phyloP scores from a whole-genome alignment of 768 basidiomycete species.

The Leccinum incarnatum region DNA sequence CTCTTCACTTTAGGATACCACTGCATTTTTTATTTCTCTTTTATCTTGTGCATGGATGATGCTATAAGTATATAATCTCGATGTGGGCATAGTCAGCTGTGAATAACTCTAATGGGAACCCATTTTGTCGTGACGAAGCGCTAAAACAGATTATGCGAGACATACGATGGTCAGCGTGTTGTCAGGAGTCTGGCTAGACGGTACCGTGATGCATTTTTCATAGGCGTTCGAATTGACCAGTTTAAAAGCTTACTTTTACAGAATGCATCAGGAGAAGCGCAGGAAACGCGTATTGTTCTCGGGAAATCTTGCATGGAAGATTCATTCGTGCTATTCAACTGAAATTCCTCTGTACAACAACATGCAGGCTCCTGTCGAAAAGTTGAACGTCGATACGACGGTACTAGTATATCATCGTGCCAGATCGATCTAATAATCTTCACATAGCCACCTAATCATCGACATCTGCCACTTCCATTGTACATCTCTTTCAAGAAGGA shows the following conservation, averaged over 20 bases:
- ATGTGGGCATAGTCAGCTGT: neutral
- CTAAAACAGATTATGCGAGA: neutral
- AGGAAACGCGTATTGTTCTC: neutral
- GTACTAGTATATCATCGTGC: neutral
- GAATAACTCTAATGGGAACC: neutral
- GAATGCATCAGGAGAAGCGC: neutral
- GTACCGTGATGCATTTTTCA: neutral
- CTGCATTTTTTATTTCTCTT: neutral
- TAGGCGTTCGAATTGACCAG: neutral
- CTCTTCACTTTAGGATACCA: neutral
- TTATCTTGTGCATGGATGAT: neutral
- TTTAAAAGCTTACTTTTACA: neutral
- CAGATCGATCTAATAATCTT: neutral
- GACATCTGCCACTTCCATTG: neutral
- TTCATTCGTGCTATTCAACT: neutral
- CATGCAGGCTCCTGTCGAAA: neutral
- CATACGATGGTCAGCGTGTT: neutral
- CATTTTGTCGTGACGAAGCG: neutral
- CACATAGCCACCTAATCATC: neutral
- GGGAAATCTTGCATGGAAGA: neutral
- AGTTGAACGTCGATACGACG: neutral
- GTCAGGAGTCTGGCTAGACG: too few relatives aligned
- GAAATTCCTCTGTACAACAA: neutral
- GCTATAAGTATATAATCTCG: neutral
- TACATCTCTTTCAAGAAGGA: neutral